phyloP scores from a whole-genome alignment of 768 basidiomycete species.

The Cystofilobasidium bisporidii region DNA sequence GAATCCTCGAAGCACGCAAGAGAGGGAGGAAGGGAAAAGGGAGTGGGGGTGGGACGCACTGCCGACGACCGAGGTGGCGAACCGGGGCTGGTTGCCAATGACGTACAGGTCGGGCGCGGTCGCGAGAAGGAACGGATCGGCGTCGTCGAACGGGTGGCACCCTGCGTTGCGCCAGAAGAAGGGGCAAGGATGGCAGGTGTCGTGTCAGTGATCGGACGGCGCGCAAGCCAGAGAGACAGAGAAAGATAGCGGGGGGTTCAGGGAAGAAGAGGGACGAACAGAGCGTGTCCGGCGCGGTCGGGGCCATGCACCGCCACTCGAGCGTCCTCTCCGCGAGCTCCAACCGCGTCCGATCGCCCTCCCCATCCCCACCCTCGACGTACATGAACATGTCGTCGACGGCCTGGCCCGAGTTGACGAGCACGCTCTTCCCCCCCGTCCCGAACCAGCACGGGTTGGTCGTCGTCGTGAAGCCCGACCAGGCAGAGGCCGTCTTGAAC shows the following conservation, averaged over 20 bases:
- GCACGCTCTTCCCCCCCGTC: constrained; percentile 50
- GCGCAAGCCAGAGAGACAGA: neutral
- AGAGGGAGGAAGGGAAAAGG: neutral
- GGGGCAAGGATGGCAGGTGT: neutral
- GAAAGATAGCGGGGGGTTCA: neutral
- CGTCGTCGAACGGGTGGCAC: constrained; percentile 85
- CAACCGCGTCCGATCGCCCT: constrained; percentile 48
- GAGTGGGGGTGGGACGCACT: constrained; percentile 35
- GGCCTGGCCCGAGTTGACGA: constrained; percentile 86
- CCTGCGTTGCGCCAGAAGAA: constrained; percentile 39
- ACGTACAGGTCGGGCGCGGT: constrained; percentile 83
- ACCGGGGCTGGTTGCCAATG: constrained; percentile 79
- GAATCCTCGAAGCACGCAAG: too few relatives aligned
- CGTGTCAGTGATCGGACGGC: neutral
- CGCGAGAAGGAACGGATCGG: constrained; percentile 81
- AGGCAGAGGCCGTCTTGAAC: constrained; percentile 45
- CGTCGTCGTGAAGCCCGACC: constrained; percentile 55
- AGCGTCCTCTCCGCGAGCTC: constrained; percentile 68
- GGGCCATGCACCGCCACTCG: constrained; percentile 92
- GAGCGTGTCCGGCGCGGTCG: constrained; percentile 94
- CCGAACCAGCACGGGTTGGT: constrained; percentile 85
- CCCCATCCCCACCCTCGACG: constrained; percentile 40
- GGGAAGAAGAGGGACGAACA: constrained; percentile 42
- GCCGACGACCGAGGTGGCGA: constrained; percentile 60
- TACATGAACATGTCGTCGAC: constrained; percentile 94